Percentiles rank a stretch among this genome's conserved stretches.
These are phyloP conservation scores for Botryotinia calthae DNA, from an alignment of 2,329 filamentous ascomycete species.

Conservation along the genomic window DNA sequence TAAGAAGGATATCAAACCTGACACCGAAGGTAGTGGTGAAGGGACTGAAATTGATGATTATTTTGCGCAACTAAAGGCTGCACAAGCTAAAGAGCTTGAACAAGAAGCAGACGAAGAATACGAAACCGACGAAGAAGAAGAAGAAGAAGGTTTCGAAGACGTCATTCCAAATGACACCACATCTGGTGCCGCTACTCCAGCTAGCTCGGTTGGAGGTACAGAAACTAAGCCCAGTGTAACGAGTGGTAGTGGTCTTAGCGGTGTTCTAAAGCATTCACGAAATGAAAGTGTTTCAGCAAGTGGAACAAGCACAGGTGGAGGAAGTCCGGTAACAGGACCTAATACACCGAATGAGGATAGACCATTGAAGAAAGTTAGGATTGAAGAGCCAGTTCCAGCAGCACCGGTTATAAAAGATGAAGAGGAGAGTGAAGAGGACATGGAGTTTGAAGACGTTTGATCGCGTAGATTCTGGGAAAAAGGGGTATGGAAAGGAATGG, in stretches of 20 bases:
- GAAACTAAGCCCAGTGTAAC: slow-evolving; percentile 27
- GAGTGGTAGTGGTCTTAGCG: slow-evolving; percentile 28
- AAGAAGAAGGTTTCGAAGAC: slow-evolving; percentile 49
- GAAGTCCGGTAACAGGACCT: slow-evolving; percentile 39
- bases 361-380: slow-evolving; percentile 59
- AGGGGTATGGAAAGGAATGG: neutral
- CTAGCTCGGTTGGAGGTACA: slow-evolving; percentile 30
- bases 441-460: slow-evolving; percentile 59
- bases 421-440: slow-evolving; percentile 51
- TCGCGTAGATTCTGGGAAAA: neutral
- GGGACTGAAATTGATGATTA: slow-evolving; percentile 62
- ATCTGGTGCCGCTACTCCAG: slow-evolving; percentile 35
- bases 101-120: slow-evolving; percentile 52
- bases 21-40: slow-evolving; percentile 45
- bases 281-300: slow-evolving; percentile 34
- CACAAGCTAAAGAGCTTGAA: slow-evolving; percentile 51
- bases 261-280: slow-evolving; percentile 34
- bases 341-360: slow-evolving; percentile 44
- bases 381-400: slow-evolving; percentile 46
- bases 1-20: slow-evolving; percentile 46
- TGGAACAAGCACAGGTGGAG: slow-evolving; percentile 37
- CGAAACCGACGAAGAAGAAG: slow-evolving; percentile 48
- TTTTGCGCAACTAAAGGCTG: slow-evolving; percentile 63
- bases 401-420: slow-evolving; percentile 42
- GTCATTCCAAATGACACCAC: slow-evolving; percentile 36